phyloP scores from a whole-genome alignment of 768 basidiomycete genomes.

The Boletus rex-veris region DNA sequence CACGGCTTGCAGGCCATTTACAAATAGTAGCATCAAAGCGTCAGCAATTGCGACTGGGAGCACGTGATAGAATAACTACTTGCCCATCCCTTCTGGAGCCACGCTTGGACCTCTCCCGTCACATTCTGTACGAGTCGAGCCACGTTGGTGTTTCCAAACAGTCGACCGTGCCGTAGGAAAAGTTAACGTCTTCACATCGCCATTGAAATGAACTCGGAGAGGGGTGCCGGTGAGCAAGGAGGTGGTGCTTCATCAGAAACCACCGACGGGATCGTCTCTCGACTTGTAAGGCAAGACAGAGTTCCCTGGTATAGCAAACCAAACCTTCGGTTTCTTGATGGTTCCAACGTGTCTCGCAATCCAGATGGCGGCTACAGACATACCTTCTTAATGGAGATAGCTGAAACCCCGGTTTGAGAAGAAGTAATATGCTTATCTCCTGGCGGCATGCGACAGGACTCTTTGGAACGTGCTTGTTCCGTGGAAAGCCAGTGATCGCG shows the following conservation, averaged over 20 bases:
- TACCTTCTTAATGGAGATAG: no score
- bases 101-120: no score
- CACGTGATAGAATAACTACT: no score
- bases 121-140: background rate
- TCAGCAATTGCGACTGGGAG: background rate
- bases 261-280: constrained; percentile 15
- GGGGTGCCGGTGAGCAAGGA: background rate
- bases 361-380: background rate
- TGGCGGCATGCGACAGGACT: no score
- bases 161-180: no score
- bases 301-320: constrained; percentile 47
- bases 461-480: no score
- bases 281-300: constrained; percentile 20
- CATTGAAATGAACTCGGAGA: constrained; percentile 3
- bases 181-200: background rate
- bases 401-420: no score
- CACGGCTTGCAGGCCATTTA: constrained; percentile 60
- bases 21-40: constrained; percentile 46
- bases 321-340: constrained; percentile 47
- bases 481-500: no score
- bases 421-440: no score
- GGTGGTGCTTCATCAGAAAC: background rate
- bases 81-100: no score
- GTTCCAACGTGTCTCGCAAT: constrained; percentile 36
- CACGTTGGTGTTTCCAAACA: constrained; percentile 15